Conservation (phyloP, 768 basidiomycete genomes). For the Nidularia sp. region DNA sequence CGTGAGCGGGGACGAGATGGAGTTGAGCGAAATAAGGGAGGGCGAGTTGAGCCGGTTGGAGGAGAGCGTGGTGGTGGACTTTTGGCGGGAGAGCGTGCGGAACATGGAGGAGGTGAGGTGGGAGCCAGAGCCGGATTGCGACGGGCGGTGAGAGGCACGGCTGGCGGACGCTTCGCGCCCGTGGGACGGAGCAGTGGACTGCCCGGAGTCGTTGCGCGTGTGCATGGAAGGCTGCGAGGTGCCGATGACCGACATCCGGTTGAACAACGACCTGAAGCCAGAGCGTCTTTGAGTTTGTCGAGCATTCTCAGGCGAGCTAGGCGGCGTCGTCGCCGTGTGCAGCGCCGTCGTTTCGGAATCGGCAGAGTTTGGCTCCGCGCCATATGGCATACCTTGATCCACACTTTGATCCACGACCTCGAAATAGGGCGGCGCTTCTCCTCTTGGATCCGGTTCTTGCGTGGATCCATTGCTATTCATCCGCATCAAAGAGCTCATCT, state of each 20-base stretch:
- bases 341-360: constrained; percentile 6
- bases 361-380: constrained; percentile 6
- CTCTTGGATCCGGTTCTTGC: constrained; percentile 37
- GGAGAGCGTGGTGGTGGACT: constrained; percentile 35
- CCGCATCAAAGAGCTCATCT: constrained; percentile 21
- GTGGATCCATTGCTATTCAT: constrained; percentile 15
- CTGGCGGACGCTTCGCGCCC: constrained; percentile 17
- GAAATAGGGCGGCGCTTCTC: constrained; percentile 66
- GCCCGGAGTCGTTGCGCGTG: constrained; percentile 23
- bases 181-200: constrained; percentile 17
- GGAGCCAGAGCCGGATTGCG: constrained; percentile 26
- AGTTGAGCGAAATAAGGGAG: constrained; percentile 66
- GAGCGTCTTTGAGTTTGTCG: constrained; percentile 26
- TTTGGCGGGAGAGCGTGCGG: constrained; percentile 46
- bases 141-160: constrained; percentile 22
- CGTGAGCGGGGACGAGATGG: constrained; percentile 71
- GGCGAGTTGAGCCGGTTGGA: constrained; percentile 52
- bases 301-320: constrained; percentile 11
- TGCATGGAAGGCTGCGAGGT: constrained; percentile 17
- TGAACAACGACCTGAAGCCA: constrained; percentile 45
- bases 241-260: constrained; percentile 25
- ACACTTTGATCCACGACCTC: constrained; percentile 37
- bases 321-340: constrained; percentile 8
- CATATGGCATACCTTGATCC: neutral
- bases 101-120: constrained; percentile 39